Base-by-base conservation (phyloP, 1,139 yeast genomes). In the Scheffersomyces lignicola region DNA sequence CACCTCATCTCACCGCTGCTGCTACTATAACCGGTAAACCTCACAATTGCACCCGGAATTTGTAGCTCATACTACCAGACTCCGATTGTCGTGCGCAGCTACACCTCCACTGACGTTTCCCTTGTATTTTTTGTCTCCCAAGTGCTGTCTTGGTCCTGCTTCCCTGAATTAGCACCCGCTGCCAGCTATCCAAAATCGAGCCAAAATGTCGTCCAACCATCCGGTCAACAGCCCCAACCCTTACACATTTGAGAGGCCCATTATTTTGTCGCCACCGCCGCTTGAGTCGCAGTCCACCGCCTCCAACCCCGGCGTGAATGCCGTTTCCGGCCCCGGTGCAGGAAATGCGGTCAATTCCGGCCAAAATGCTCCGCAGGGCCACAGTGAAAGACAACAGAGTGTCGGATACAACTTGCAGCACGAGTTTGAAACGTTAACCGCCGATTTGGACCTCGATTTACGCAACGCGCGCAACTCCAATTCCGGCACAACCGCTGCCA, bases 361-460 rank as follows among this genome's bases (percentile, higher is more conserved):
- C n/a, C n/a, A n/a, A n/a, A n/a, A n/a, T n/a, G 10, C 14, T 20
- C n/a, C 35, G n/a, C 17, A 14, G 28, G 48, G 43, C 32, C 63
- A 60, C 34, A 38, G 49, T 16, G 56, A 58, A 33, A 54, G 71
- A 40, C 71, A 66, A 42, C 69, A 62, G 42, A 64, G 70, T 46
- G 72, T 71, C 28, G 70, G 74, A 8, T 62, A 62, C 46, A 68
- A 69, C 42, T 61, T 69, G 45, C 74, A 62, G 54, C 76, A 62
- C 38, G 78, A 62, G 52, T 70, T 65, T 48, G 74, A 63, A 45
- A 68, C 75, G 11, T 57, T 70, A 42, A 69, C 69, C 32, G 72
- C 69, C 17, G 75, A 69, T 43, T 65, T 70, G 54, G 75, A 70
- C 44, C 59, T 70, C 49, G 76, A 69, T 49, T 61, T 70, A 48